phyloP scores from a whole-genome alignment of 2,329 filamentous ascomycete genomes.

The Paracoccidioides brasiliensis region DNA sequence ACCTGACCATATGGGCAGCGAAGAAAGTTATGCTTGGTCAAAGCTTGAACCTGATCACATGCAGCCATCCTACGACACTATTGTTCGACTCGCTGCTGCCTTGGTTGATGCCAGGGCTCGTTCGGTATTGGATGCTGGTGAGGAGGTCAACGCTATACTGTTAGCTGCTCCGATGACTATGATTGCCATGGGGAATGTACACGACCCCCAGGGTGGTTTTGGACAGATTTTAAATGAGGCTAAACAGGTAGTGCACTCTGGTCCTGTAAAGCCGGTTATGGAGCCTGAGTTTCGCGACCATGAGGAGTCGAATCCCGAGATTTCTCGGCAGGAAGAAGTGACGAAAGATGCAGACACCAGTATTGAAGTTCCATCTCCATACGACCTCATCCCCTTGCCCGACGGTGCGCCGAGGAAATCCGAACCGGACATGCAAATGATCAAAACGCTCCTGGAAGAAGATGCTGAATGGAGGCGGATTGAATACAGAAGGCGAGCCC shows the following conservation, averaged over 20 bases:
- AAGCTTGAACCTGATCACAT: constrained; percentile 28
- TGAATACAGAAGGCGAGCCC: neutral
- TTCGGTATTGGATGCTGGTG: constrained; percentile 22
- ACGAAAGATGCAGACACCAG: neutral
- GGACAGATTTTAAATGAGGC: constrained; percentile 1
- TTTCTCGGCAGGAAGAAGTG: neutral
- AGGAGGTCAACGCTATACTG: constrained; percentile 19
- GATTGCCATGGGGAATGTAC: constrained; percentile 25
- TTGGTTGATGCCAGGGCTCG: constrained; percentile 25
- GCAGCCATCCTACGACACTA: constrained; percentile 32
- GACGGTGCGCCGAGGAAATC: neutral
- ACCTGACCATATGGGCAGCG: constrained; percentile 20
- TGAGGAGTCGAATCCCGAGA: neutral
- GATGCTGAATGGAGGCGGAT: constrained; percentile 5
- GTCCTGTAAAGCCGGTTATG: neutral
- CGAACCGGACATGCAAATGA: constrained; percentile 1
- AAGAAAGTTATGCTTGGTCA: constrained; percentile 22
- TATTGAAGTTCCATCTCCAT: neutral
- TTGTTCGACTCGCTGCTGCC: constrained; percentile 31
- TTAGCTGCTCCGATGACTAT: constrained; percentile 25
- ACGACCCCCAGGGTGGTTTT: constrained; percentile 17
- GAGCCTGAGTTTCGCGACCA: neutral
- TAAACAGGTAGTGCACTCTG: neutral
- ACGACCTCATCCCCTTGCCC: neutral
- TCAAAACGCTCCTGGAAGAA: constrained; percentile 6